These are phyloP conservation scores for Begonia loranthoides DNA, from an alignment of 306 rosid species.

Conservation along the genomic window DNA sequence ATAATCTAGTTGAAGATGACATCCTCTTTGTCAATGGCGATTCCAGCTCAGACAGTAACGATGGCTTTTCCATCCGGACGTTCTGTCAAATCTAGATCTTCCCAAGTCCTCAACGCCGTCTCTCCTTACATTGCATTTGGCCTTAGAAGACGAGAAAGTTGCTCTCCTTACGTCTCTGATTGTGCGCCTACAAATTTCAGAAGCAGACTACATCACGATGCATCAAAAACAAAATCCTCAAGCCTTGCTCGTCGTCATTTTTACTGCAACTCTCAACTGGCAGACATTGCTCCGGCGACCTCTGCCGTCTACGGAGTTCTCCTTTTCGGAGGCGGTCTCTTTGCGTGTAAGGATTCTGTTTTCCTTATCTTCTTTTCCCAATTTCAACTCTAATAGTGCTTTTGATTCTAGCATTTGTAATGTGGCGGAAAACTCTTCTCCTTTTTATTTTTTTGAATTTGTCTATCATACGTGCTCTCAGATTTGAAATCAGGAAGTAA, in stretches of 20 bases:
- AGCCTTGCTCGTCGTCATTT: not conserved
- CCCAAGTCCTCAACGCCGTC: not conserved
- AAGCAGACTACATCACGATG: too few relatives aligned
- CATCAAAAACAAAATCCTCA: not conserved
- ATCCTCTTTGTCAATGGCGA: not conserved
- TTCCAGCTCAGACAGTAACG: not conserved
- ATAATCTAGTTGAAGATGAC: not conserved
- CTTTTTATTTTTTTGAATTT: not conserved
- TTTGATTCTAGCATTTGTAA: not conserved
- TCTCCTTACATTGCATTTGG: not conserved
- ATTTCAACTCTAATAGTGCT: not conserved
- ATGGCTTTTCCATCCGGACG: too few relatives aligned
- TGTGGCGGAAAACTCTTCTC: not conserved
- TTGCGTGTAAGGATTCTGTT: not conserved
- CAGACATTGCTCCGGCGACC: not conserved
- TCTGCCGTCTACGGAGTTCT: conserved; percentile 1
- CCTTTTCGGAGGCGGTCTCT: not conserved
- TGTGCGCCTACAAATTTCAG: not conserved
- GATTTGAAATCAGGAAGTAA: not conserved
- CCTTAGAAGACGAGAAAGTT: not conserved
- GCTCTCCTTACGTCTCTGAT: not conserved
- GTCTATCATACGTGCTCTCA: not conserved
- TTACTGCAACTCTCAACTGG: conserved; percentile 1
- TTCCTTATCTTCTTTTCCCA: not conserved
- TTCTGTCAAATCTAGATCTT: not conserved